phyloP scores from a whole-genome alignment of 306 rosid species.

The Rubus parviflorus region DNA sequence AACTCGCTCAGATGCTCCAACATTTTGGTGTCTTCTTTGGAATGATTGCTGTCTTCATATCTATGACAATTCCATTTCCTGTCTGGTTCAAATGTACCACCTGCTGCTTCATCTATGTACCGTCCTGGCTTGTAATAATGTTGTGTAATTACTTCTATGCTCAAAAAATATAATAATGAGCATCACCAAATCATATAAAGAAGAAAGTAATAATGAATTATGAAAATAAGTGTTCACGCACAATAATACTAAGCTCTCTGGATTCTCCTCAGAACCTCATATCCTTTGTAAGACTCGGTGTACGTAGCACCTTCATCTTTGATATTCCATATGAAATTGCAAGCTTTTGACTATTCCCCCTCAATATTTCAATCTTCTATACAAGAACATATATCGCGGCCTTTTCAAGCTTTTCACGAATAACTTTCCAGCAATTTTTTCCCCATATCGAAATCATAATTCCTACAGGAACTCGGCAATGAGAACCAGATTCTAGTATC shows the following conservation, averaged over 20 bases:
- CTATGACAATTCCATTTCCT: conserved; percentile 4
- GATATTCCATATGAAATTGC: conserved; percentile 72
- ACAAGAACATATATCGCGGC: conserved; percentile 60
- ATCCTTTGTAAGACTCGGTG: no score
- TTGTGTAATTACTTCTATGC: not conserved
- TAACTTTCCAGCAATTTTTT: conserved; percentile 46
- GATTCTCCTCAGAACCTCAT: no score
- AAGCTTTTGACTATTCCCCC: conserved; percentile 72
- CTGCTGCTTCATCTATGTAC: not conserved
- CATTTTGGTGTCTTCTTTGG: conserved; percentile 12
- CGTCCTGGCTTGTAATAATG: not conserved
- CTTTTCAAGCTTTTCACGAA: conserved; percentile 53
- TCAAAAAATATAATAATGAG: no score
- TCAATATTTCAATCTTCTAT: conserved; percentile 53
- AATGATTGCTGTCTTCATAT: conserved; percentile 7
- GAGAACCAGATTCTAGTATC: conserved; percentile 77
- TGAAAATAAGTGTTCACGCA: no score
- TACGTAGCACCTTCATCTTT: conserved; percentile 9
- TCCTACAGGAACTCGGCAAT: conserved; percentile 74
- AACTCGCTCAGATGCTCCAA: not conserved
- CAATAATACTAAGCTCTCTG: no score
- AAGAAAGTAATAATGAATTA: no score
- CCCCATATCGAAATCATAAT: conserved; percentile 54
- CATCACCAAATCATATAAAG: no score
- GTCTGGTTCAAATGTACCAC: not conserved